Conservation (phyloP, 495 filamentous ascomycete genomes). For the Bathelium albidoporum region DNA sequence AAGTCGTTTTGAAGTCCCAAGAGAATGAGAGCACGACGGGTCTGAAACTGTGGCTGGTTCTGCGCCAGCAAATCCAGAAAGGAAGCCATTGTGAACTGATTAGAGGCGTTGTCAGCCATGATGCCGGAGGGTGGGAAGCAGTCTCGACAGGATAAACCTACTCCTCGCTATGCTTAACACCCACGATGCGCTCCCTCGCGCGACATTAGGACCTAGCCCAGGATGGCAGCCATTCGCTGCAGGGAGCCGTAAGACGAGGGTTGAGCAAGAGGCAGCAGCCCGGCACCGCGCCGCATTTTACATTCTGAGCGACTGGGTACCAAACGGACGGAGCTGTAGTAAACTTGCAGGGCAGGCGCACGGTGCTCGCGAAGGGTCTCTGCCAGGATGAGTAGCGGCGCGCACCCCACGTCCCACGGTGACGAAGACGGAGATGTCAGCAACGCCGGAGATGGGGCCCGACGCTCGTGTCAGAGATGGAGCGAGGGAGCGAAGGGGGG, state of each 20-base stretch:
- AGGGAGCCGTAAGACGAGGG: not conserved
- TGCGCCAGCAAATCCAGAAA: conserved; percentile 30
- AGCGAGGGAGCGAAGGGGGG: no score
- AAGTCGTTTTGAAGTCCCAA: conserved; percentile 94
- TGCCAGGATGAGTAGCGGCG: not conserved
- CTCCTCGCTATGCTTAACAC: not conserved
- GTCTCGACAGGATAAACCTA: not conserved
- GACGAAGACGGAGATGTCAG: not conserved
- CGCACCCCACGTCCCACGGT: conserved; percentile 1
- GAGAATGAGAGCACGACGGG: conserved; percentile 73
- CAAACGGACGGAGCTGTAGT: not conserved
- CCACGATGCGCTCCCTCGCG: not conserved
- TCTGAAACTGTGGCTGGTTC: conserved; percentile 44
- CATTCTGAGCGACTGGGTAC: conserved; percentile 2
- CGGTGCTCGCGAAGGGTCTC: not conserved
- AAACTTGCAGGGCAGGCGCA: conserved; percentile 2
- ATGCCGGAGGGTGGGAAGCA: not conserved
- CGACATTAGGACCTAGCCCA: not conserved
- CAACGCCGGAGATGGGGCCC: not conserved
- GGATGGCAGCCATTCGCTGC: not conserved
- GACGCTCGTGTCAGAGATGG: not conserved
- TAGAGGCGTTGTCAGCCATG: not conserved
- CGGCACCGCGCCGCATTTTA: conserved; percentile 1
- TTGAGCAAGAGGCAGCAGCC: not conserved
- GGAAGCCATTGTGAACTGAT: conserved; percentile 21